A percentile compares a stretch with the other conserved stretches of the same genome.
phyloP scores from a whole-genome alignment of 352 stramenopile genomes.

The Globisporangium camurandrum region DNA sequence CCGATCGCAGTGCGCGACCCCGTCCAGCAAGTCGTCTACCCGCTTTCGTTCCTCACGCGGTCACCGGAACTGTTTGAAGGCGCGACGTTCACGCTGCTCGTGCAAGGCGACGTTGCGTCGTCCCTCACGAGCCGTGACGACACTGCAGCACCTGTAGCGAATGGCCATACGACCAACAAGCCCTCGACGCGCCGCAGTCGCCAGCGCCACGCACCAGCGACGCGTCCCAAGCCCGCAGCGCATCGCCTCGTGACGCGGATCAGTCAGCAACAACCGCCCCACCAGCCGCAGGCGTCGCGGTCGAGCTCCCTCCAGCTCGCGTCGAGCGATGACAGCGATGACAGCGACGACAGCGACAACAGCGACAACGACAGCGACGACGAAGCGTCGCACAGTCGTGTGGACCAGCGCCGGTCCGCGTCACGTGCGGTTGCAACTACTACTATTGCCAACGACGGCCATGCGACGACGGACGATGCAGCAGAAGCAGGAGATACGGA shows the following conservation, averaged over 20 bases:
- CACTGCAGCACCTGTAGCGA: background rate
- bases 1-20: constrained; percentile 23
- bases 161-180: constrained; percentile 6
- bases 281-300: constrained; percentile 1
- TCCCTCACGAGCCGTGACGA: no score
- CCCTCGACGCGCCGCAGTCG: background rate
- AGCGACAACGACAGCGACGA: constrained; percentile 9
- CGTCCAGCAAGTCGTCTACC: constrained; percentile 40
- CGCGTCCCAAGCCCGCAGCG: background rate
- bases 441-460: no score
- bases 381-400: constrained; percentile 11
- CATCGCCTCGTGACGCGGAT: no score
- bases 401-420: no score
- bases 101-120: constrained; percentile 8
- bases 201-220: background rate
- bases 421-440: no score
- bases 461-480: constrained; percentile 15
- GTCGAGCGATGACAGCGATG: constrained; percentile 17
- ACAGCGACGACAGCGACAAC: constrained; percentile 6
- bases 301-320: constrained; percentile 1
- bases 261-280: no score
- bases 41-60: constrained; percentile 55
- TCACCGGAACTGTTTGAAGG: constrained; percentile 44
- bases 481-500: constrained; percentile 13
- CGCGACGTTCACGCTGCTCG: constrained; percentile 37